Conservation (phyloP, 2,329 filamentous ascomycete species). For the Plectosphaerella sp. region DNA sequence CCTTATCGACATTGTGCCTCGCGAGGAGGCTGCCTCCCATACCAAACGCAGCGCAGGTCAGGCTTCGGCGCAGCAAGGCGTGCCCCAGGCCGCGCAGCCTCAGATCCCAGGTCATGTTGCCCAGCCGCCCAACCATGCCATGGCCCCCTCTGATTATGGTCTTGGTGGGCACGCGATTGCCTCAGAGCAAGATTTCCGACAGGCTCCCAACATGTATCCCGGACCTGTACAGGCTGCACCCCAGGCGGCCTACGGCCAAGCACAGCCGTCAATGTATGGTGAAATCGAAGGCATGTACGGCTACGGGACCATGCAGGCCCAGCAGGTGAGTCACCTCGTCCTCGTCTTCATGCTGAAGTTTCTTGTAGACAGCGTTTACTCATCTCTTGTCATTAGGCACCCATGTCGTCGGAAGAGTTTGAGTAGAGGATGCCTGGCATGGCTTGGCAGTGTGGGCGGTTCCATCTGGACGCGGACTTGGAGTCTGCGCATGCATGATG, state of each 20-base stretch:
- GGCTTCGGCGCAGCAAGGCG: slow-evolving; percentile 29
- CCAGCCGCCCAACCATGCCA: slow-evolving; percentile 52
- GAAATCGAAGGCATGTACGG: slow-evolving; percentile 82
- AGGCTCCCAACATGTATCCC: slow-evolving; percentile 75
- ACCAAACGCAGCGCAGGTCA: slow-evolving; percentile 68
- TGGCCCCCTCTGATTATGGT: slow-evolving; percentile 57
- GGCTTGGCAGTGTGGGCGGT: too few species aligned
- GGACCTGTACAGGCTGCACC: slow-evolving; percentile 73
- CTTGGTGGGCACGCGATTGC: slow-evolving; percentile 60
- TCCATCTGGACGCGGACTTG: too few species aligned
- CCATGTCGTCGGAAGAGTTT: slow-evolving; percentile 42
- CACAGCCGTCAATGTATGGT: slow-evolving; percentile 74
- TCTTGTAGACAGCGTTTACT: not conserved
- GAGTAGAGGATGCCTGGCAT: slow-evolving; percentile 21
- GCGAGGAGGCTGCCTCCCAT: slow-evolving; percentile 85
- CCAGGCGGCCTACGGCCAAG: slow-evolving; percentile 69
- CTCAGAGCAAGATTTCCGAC: slow-evolving; percentile 74
- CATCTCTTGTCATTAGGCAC: slow-evolving; percentile 23
- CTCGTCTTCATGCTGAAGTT: too few species aligned
- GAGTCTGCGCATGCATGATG: too few species aligned
- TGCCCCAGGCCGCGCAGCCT: slow-evolving; percentile 20
- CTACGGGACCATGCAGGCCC: slow-evolving; percentile 74
- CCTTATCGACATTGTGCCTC: slow-evolving; percentile 95
- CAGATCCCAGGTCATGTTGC: slow-evolving; percentile 51
- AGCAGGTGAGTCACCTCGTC: slow-evolving; percentile 60